Percentiles rank a stretch among this genome's conserved stretches.
phyloP scores from a whole-genome alignment of 2,329 filamentous ascomycete genomes.

The Neonectria hederae region DNA sequence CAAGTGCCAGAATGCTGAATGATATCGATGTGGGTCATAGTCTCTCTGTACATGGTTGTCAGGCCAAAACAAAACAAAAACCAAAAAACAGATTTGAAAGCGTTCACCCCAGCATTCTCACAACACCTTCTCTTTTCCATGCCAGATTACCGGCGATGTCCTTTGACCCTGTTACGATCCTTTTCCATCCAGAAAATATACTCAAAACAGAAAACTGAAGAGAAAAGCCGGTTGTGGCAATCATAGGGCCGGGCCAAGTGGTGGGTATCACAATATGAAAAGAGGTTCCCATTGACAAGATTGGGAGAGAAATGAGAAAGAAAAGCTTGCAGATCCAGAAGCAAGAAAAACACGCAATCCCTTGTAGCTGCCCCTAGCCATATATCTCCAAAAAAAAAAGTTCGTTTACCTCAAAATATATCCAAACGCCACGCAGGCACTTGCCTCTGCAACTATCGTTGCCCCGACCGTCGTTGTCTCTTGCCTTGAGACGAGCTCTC shows the following conservation, averaged over 20 bases:
- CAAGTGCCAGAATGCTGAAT: background rate
- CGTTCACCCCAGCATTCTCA: background rate
- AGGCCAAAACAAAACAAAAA: background rate
- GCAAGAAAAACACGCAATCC: conserved; percentile 5
- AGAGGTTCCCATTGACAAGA: conserved; percentile 4
- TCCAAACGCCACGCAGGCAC: conserved; percentile 30
- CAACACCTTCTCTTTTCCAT: background rate
- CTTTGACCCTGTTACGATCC: background rate
- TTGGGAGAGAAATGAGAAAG: background rate
- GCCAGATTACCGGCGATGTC: too few species aligned
- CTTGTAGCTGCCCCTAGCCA: conserved; percentile 20
- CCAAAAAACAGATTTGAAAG: too few species aligned
- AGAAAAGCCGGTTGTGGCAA: background rate
- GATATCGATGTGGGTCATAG: background rate
- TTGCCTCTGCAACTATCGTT: conserved; percentile 22
- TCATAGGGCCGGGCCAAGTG: conserved; percentile 23
- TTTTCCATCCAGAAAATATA: background rate
- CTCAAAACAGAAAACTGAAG: background rate
- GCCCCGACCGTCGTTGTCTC: conserved; percentile 34
- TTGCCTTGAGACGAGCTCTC: conserved; percentile 34
- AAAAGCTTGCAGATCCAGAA: background rate
- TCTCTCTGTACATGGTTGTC: background rate
- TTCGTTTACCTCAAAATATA: conserved; percentile 3
- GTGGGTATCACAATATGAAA: conserved; percentile 31
- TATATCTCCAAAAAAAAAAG: conserved; percentile 16